Percentiles rank a stretch among this genome's conserved stretches.
Evolutionary conservation across 2,329 filamentous ascomycete genomes (phyloP).

Genomic region (Madurella mycetomatis): DNA sequence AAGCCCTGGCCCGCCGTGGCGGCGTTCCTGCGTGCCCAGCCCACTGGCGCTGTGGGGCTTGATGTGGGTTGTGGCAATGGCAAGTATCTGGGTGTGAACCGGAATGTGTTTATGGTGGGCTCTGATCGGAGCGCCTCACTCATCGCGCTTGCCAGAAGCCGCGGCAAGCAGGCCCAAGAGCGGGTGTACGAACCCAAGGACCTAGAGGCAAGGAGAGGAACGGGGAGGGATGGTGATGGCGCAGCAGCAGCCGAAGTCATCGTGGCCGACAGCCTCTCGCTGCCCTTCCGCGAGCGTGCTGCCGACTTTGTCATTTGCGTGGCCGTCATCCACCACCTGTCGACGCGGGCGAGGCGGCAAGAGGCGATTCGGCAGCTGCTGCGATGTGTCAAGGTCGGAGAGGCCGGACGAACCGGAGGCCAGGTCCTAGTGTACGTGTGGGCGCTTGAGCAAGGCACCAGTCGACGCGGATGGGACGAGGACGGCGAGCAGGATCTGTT

Average conservation of each 20-base stretch:
- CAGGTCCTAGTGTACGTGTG: conserved; percentile 84
- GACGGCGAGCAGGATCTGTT: conserved; percentile 83
- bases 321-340: conserved; percentile 90
- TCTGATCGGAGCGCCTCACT: conserved; percentile 71
- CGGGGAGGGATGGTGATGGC: conserved; percentile 15
- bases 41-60: conserved; percentile 71
- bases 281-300: conserved; percentile 63
- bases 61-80: conserved; percentile 97
- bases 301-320: conserved; percentile 89
- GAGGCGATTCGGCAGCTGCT: conserved; percentile 70
- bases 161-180: conserved; percentile 21
- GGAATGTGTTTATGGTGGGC: conserved; percentile 71
- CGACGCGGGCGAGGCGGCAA: conserved; percentile 66
- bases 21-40: conserved; percentile 63
- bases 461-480: conserved; percentile 84
- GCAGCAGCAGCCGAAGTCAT: conserved; percentile 49
- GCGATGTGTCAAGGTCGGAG: conserved; percentile 49
- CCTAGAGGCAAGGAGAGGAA: conserved; percentile 11
- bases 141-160: conserved; percentile 44
- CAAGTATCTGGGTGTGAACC: conserved; percentile 84
- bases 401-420: conserved; percentile 38
- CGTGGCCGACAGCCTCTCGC: conserved; percentile 76
- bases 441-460: conserved; percentile 87
- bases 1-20: conserved; percentile 92
- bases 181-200: conserved; percentile 3